Conservation (phyloP, 352 stramenopile species). For the Detonula confervacea region DNA sequence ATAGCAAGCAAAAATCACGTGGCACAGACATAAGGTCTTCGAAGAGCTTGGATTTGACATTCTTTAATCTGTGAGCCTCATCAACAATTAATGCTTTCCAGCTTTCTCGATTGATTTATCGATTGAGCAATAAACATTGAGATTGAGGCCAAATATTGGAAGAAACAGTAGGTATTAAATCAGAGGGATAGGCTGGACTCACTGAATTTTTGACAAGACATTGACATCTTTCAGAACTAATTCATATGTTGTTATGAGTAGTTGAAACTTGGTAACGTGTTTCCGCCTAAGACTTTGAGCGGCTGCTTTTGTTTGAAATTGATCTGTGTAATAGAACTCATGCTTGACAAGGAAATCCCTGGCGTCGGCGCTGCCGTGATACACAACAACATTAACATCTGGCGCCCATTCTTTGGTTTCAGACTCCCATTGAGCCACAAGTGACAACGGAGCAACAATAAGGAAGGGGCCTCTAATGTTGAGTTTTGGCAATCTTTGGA, state of each 20-base stretch:
- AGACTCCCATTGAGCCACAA: slow-evolving; percentile 97
- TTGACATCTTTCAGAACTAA: slow-evolving; percentile 93
- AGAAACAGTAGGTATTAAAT: slow-evolving; percentile 38
- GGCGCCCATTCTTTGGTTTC: slow-evolving; percentile 86
- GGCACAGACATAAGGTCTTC: slow-evolving; percentile 90
- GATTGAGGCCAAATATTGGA: slow-evolving; percentile 84
- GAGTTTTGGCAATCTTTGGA: slow-evolving; percentile 92
- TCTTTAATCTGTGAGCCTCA: slow-evolving; percentile 98
- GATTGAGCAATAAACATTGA: slow-evolving; percentile 70
- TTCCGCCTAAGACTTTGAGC: slow-evolving; percentile 78
- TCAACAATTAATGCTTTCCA: slow-evolving; percentile 98
- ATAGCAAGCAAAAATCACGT: slow-evolving; percentile 89
- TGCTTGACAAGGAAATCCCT: slow-evolving; percentile 96
- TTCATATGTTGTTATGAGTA: slow-evolving; percentile 99
- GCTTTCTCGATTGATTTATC: slow-evolving; percentile 65
- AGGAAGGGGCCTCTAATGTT: slow-evolving; percentile 94
- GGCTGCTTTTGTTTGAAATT: slow-evolving; percentile 75
- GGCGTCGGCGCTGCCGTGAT: slow-evolving; percentile 87
- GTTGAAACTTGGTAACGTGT: slow-evolving; percentile 93
- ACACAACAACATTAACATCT: slow-evolving; percentile 84
- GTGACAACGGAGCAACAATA: slow-evolving; percentile 97
- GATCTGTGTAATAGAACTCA: slow-evolving; percentile 96
- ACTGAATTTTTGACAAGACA: slow-evolving; percentile 89
- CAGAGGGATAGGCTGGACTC: slow-evolving; percentile 87
- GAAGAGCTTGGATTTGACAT: slow-evolving; percentile 93